Conservation (phyloP, 257 asterid genomes). For the Leptodermis oblonga region DNA sequence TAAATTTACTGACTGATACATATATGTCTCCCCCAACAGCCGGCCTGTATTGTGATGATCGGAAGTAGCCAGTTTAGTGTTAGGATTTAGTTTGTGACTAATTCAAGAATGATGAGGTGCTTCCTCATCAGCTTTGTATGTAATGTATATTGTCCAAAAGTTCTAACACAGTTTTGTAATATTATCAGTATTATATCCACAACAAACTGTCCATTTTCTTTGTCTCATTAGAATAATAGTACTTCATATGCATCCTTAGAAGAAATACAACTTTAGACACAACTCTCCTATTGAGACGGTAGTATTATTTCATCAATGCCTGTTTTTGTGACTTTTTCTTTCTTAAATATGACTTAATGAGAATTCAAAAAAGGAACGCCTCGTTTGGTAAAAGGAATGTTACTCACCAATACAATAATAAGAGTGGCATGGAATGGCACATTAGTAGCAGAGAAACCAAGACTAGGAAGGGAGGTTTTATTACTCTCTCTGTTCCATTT, state of each 20-base stretch:
- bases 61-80: conserved; percentile 5
- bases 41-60: neutral
- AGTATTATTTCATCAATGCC: too few species aligned
- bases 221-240: too few species aligned
- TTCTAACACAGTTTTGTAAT: conserved; percentile 15
- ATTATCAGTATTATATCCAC: conserved; percentile 14
- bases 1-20: conserved; percentile 10
- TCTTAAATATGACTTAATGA: too few species aligned
- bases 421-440: neutral
- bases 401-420: too few species aligned
- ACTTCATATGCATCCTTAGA: too few species aligned
- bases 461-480: too few species aligned
- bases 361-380: too few species aligned
- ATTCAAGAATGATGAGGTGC: conserved; percentile 3
- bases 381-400: too few species aligned
- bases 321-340: too few species aligned
- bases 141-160: conserved; percentile 10
- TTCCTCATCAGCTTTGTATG: conserved; percentile 26
- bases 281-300: too few species aligned
- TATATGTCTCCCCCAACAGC: neutral
- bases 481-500: too few species aligned
- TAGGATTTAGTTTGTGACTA: conserved; percentile 28
- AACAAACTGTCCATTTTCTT: conserved; percentile 3
- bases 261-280: too few species aligned
- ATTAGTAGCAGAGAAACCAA: neutral